phyloP scores from a whole-genome alignment of 31 red algal species.

The Porphyra umbilicalis region DNA sequence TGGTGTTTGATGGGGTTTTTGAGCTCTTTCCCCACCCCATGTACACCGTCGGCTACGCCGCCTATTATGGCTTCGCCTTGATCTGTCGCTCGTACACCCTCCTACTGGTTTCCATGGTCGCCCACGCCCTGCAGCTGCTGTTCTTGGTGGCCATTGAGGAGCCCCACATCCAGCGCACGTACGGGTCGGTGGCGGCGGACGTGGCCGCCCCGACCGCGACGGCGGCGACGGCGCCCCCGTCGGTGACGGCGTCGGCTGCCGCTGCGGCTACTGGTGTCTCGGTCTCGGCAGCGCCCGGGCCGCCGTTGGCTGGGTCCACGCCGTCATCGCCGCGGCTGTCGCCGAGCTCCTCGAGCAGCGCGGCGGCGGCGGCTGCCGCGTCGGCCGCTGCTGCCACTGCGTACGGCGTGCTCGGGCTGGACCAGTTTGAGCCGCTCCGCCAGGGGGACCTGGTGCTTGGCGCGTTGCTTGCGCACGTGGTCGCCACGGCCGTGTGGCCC shows the following conservation, averaged over 20 bases:
- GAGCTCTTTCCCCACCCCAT: constrained; percentile 97
- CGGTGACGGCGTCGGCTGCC: background rate
- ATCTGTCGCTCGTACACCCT: constrained; percentile 73
- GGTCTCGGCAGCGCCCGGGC: background rate
- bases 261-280: background rate
- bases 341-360: background rate
- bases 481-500: constrained; percentile 3
- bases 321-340: background rate
- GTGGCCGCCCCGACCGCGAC: background rate
- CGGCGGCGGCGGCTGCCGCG: background rate
- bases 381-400: background rate
- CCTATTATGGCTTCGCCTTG: constrained; percentile 81
- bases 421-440: constrained; percentile 10
- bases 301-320: background rate
- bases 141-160: constrained; percentile 87
- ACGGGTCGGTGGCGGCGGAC: constrained; percentile 20
- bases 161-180: constrained; percentile 88
- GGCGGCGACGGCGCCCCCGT: background rate
- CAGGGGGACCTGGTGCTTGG: constrained; percentile 11
- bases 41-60: constrained; percentile 96
- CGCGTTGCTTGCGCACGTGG: background rate
- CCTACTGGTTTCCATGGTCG: constrained; percentile 66
- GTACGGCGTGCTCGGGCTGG: constrained; percentile 1
- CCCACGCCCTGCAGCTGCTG: constrained; percentile 67
- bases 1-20: constrained; percentile 86